Evolutionary conservation across 805 yeast species (phyloP), one percentile per base, ranked within the genome.

Genomic region (Candida manassasensis): DNA sequence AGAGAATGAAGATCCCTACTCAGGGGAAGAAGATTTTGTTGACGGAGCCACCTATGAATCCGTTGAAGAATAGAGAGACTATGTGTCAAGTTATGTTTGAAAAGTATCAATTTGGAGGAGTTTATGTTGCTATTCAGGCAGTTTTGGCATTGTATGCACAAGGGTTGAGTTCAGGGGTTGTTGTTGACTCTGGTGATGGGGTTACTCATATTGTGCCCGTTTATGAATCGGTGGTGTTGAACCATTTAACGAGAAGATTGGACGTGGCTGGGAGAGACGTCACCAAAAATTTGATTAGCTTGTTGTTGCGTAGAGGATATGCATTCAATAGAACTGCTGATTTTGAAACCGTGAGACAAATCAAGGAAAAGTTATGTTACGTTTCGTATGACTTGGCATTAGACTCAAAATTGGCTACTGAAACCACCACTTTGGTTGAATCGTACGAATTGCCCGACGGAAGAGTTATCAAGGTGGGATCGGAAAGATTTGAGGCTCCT

Each of bases 251-350:
- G 13, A 77, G 82, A 53, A 79, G 98, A 57, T 70, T 93, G 50
- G 96, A 93, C 59, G 95, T 93, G 42, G 98, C 98, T 4, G 98
- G 98, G 50, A 78, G 98, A 60, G 98, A 93, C 55, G 97, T 93
- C 32, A 93, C 98, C n/a, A 78, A 96, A 54, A 87, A 93, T 61
- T 72, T 93, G 63, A 89, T 93, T 62, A 93, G 83, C 52, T 70
- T 93, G 46, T 70, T 93, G 51, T 76, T 94, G 43, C 86, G 97
- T 63, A 81, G 97, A 49, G 98, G 98, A 30, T 93, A 93, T 60
- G 96, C 97, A 3, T 90, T 93, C 66, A 93, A 93, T 69, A 79
- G 98, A 70, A 89, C 96, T 28, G 97, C 98, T 7, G 98, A 93
- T 69, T 94, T 94, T 52, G 98, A 93, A 66, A 93, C 97, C 2